Conservation (phyloP, 2,329 filamentous ascomycete species). For the Fusarium sp. region DNA sequence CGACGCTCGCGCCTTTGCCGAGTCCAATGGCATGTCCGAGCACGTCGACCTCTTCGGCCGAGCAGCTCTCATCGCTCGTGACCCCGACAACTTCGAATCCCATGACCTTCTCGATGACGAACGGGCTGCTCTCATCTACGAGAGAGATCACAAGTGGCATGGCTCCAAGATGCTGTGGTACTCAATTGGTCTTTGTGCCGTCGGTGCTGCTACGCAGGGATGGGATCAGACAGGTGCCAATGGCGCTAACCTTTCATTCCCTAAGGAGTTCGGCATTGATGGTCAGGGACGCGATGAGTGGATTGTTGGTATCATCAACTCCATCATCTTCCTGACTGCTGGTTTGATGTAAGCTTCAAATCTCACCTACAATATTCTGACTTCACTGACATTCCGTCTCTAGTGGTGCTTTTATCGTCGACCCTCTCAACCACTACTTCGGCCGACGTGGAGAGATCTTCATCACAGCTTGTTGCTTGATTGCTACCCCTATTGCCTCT, state of each 20-base stretch:
- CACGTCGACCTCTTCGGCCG: slow-evolving; percentile 20
- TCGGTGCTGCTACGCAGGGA: slow-evolving; percentile 75
- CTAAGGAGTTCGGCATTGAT: slow-evolving; percentile 56
- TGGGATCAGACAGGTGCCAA: slow-evolving; percentile 74
- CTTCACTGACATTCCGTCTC: background rate
- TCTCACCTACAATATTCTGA: accelerated
- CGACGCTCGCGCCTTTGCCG: slow-evolving; percentile 15
- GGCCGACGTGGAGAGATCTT: slow-evolving; percentile 72
- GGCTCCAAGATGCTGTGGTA: slow-evolving; percentile 72
- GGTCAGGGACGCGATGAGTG: slow-evolving; percentile 49
- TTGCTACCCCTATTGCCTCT: slow-evolving; percentile 72
- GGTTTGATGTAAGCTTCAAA: slow-evolving; percentile 41
- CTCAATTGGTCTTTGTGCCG: slow-evolving; percentile 74
- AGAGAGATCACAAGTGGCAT: slow-evolving; percentile 74
- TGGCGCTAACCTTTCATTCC: slow-evolving; percentile 72
- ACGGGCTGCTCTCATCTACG: slow-evolving; percentile 64
- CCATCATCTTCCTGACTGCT: slow-evolving; percentile 45
- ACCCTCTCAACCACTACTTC: slow-evolving; percentile 66
- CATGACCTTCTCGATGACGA: slow-evolving; percentile 33
- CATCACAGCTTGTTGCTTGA: slow-evolving; percentile 77
- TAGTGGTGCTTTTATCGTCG: slow-evolving; percentile 57
- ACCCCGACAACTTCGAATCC: slow-evolving; percentile 4
- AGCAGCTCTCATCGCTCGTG: slow-evolving; percentile 22
- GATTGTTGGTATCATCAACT: slow-evolving; percentile 75
- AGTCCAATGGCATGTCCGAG: slow-evolving; percentile 25